Evolutionary conservation across 2,329 filamentous ascomycete genomes (phyloP), one percentile per base, ranked within the genome.

Genomic region (Colletotrichum cuscutae): DNA sequence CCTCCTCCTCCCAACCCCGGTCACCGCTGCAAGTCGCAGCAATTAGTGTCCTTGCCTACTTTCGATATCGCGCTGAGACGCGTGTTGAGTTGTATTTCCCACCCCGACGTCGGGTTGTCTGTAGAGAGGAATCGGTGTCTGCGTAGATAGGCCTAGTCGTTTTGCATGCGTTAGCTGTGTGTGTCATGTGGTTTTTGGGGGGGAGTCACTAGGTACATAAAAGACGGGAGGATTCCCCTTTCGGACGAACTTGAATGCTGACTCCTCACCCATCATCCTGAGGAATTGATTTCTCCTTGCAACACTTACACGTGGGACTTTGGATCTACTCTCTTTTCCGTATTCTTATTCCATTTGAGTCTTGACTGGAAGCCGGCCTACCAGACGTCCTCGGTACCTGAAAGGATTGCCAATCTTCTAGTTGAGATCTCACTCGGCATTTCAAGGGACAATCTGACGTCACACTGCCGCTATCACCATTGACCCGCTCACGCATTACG

Each of bases 151-250:
- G 32, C 8, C 2, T 22, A 1, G 42, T 49, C 42, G 42, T n/a
- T 49, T 46, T 49, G 37, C 11, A 24, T 28, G 30, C 46, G 8
- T 52, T 24, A 13, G n/a, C 28, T 13, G n/a, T 28, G 15, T 53
- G 28, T 24, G 37, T 30, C 65, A 60, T 67, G 54, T 32, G 35
- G 28, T 52, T 67, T 54, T 53, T 53, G 1, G 19, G 30, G 24
- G 19, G 49, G 66, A 60, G 66, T 57, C 60, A 53, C 63, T 70
- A 24, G 66, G 37, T 61, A 53, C 68, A 70, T 65, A 70, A 46
- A 60, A 60, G 54, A 28, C 66, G 54, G 70, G 59, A 72, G 66
- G 60, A 49, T 70, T 60, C 66, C 66, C 46, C 56, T 49, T 68
- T 49, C 35, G 35, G 66, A 13, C 26, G 37, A 49, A 49, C n/a